Evolutionary conservation across 106 monocot species (phyloP).

Genomic region (Dioscorea dumetorum): DNA sequence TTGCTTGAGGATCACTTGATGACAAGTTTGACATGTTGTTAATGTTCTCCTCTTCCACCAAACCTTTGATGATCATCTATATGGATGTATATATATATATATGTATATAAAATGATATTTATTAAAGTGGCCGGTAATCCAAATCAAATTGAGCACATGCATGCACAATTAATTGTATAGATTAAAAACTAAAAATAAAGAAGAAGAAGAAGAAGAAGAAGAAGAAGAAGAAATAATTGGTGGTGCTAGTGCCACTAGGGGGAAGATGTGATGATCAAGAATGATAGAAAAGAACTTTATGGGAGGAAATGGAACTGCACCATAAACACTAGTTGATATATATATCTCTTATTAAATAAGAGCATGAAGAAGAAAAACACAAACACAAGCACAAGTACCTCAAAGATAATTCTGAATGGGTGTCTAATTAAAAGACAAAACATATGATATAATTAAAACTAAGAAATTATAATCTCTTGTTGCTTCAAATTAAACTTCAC

Average conservation of each 20-base stretch:
- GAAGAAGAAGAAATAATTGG: no score
- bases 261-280: not conserved
- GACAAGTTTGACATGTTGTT: constrained; percentile 19
- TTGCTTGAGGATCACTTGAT: constrained; percentile 12
- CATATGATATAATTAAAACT: not conserved
- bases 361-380: not conserved
- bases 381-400: not conserved
- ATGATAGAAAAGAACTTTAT: not conserved
- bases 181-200: not conserved
- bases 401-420: no score
- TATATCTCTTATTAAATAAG: not conserved
- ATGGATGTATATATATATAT: not conserved
- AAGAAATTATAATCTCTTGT: not conserved
- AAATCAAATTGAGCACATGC: constrained; percentile 1
- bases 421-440: not conserved
- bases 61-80: constrained; percentile 9
- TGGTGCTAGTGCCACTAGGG: constrained; percentile 6
- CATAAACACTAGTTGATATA: not conserved
- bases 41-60: constrained; percentile 3
- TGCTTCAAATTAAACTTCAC: not conserved
- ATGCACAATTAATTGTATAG: no score
- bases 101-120: not conserved
- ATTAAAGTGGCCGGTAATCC: constrained; percentile 3
- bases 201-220: not conserved
- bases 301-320: not conserved